phyloP scores from a whole-genome alignment of 83 land plant species.

The Isoetes engelmannii region DNA sequence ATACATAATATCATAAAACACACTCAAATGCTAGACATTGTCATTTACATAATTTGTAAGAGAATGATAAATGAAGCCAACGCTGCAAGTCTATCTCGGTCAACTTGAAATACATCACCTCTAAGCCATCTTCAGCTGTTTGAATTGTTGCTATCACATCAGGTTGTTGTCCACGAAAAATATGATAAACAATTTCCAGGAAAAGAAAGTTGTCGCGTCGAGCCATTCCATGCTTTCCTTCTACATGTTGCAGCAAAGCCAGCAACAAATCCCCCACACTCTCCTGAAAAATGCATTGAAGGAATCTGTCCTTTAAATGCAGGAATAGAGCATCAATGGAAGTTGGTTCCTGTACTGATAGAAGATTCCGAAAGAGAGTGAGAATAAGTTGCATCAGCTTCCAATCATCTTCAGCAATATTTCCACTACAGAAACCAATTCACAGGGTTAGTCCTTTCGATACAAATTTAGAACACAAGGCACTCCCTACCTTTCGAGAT shows the following conservation, averaged over 20 bases:
- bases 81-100: too few relatives aligned
- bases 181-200: conserved; percentile 66
- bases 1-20: too few relatives aligned
- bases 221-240: conserved; percentile 45
- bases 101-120: too few relatives aligned
- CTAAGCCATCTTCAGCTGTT: background rate
- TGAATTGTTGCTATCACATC: conserved; percentile 52
- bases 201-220: conserved; percentile 69
- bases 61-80: too few relatives aligned
- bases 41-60: too few relatives aligned
- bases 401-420: conserved; percentile 85
- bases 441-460: background rate
- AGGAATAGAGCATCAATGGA: conserved; percentile 44
- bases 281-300: conserved; percentile 74
- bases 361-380: conserved; percentile 77
- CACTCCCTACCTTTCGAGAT: conserved; percentile 58
- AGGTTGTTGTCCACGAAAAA: conserved; percentile 71
- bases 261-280: conserved; percentile 84
- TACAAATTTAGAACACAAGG: background rate
- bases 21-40: too few relatives aligned
- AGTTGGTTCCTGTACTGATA: conserved; percentile 61
- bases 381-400: conserved; percentile 86
- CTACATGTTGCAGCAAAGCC: conserved; percentile 68
- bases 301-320: conserved; percentile 55
- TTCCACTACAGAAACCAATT: conserved; percentile 34